Evolutionary conservation across 2,329 filamentous ascomycete species (phyloP).

Genomic region (Fusarium equiseti): DNA sequence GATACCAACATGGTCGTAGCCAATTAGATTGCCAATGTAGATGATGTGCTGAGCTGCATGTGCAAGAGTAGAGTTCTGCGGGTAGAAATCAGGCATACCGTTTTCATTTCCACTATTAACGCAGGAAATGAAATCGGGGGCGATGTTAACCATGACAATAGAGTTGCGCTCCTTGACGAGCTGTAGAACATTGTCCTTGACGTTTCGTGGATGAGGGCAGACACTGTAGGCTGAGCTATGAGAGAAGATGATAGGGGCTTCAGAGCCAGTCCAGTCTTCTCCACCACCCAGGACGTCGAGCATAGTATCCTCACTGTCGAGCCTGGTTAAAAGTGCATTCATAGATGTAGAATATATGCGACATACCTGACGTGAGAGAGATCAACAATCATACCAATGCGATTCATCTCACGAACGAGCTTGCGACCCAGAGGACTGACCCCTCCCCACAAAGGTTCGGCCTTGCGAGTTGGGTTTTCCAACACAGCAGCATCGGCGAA

Average conservation of each 20-base stretch:
- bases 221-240: constrained; percentile 85
- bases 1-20: constrained; percentile 88
- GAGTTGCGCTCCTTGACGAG: constrained; percentile 79
- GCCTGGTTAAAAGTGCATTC: constrained; percentile 2
- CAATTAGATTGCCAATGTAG: constrained; percentile 85
- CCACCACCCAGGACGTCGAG: constrained; percentile 78
- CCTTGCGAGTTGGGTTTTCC: constrained; percentile 63
- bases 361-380: constrained; percentile 73
- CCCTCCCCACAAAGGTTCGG: constrained; percentile 75
- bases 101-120: constrained; percentile 67
- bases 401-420: constrained; percentile 90
- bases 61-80: constrained; percentile 76
- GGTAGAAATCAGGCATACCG: constrained; percentile 76
- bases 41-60: constrained; percentile 85
- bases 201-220: constrained; percentile 91
- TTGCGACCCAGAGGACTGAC: constrained; percentile 76
- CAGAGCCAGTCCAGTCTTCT: constrained; percentile 75
- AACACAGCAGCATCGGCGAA: constrained; percentile 87
- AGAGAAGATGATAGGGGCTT: constrained; percentile 87
- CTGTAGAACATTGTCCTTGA: constrained; percentile 84
- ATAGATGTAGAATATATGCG: not conserved
- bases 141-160: constrained; percentile 92
- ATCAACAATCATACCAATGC: constrained; percentile 94
- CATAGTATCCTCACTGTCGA: constrained; percentile 80
- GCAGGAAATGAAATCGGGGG: constrained; percentile 85